These are phyloP conservation scores for Trichophaea hybrida DNA, from an alignment of 2,329 filamentous ascomycete species.

Conservation along the genomic window DNA sequence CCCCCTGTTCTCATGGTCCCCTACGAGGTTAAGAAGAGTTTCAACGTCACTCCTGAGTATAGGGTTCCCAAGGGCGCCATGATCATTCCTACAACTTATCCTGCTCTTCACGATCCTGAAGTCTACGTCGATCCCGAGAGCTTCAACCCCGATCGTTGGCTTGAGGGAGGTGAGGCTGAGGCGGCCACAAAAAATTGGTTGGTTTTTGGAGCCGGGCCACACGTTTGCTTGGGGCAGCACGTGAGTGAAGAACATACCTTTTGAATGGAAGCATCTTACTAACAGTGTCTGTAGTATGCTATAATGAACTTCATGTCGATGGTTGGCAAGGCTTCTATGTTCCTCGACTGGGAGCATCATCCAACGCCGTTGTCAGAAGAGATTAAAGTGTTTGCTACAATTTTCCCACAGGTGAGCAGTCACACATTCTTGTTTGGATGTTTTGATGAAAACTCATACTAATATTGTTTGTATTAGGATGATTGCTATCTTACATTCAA, in stretches of 20 bases:
- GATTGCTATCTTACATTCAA: slow-evolving; percentile 66
- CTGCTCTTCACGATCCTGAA: slow-evolving; percentile 80
- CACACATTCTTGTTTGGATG: neutral
- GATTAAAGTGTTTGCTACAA: slow-evolving; percentile 96
- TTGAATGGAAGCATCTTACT: neutral
- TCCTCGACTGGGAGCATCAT: slow-evolving; percentile 81
- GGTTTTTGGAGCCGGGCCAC: slow-evolving; percentile 87
- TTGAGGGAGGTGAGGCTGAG: slow-evolving; percentile 73
- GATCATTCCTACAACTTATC: slow-evolving; percentile 83
- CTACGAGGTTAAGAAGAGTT: slow-evolving; percentile 85
- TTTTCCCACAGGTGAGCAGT: slow-evolving; percentile 76
- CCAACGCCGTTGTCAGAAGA: slow-evolving; percentile 72
- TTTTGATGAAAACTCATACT: slow-evolving; percentile 14
- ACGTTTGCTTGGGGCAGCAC: slow-evolving; percentile 89
- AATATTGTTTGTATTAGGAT: slow-evolving; percentile 42
- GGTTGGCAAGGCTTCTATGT: slow-evolving; percentile 76
- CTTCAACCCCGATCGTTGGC: slow-evolving; percentile 86
- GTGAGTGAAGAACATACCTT: slow-evolving; percentile 12
- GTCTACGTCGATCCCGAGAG: slow-evolving; percentile 79
- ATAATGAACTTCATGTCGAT: slow-evolving; percentile 77
- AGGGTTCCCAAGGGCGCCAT: slow-evolving; percentile 90
- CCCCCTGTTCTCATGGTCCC: slow-evolving; percentile 96
- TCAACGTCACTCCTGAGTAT: slow-evolving; percentile 75
- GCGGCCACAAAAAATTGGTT: slow-evolving; percentile 86
- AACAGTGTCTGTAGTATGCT: slow-evolving; percentile 44